Evolutionary conservation across 352 stramenopile genomes (phyloP), one percentile per base, ranked within the genome.

Genomic region (Phytophthora pseudosyringae): DNA sequence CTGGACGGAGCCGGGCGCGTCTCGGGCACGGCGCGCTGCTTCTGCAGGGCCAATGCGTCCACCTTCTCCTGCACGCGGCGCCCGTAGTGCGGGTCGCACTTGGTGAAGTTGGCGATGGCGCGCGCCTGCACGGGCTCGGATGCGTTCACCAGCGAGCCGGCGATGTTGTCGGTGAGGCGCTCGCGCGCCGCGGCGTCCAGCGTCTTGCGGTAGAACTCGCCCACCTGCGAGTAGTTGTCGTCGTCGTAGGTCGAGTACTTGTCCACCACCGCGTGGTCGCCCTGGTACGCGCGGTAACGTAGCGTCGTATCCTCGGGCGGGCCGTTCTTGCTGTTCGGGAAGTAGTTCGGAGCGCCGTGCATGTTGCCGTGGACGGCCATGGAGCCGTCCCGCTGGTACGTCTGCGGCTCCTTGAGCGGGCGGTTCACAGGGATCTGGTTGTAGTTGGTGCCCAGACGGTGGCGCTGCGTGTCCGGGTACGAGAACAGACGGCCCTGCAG

Each of bases 371-470:
- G 79, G 15, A 96, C 70, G 10, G 71, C 60, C 86, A 97, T 97
- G n/a, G 73, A 65, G 11, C 88, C 89, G 54, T 97, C 90, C 21
- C 89, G 83, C 59, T 96, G 88, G 70, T 97, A 97, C 56, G 84
- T 90, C 50, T 87, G 67, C 18, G 69, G 75, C 52, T 76, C 61
- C 51, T 89, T 83, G n/a, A 94, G 69, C 28, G 90, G 89, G 11
- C 77, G 73, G 70, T 98, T 98, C 39, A 97, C 88, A 1, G 91
- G 91, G 33, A 97, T 91, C 68, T 91, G 76, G 49, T 97, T 80
- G 69, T 97, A 97, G 73, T 97, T 97, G n/a, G 64, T 54, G 8
- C 91, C 91, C 32, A 97, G 73, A 58, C 91, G 87, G 75, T 98
- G 83, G 50, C 84, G 76, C 57, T 97, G 89, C 28, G 90, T 93